Percentiles rank a stretch among this genome's conserved stretches.
Conservation (phyloP, 192 early-diverging fungal genomes). For the Jimgerdemannia flammicorona region DNA sequence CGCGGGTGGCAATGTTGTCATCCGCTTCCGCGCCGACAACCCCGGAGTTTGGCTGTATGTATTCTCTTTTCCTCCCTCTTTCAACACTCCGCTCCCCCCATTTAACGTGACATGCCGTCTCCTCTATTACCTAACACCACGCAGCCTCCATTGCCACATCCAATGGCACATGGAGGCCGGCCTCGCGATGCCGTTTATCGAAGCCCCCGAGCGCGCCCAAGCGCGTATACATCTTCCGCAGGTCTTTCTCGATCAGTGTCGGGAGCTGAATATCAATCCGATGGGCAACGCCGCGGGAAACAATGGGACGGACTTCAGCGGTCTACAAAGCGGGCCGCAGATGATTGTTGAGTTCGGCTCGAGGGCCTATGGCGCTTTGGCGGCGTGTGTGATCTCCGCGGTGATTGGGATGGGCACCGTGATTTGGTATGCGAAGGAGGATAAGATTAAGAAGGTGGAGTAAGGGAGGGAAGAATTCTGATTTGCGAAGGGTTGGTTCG, state of each 20-base stretch:
- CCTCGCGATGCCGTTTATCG: conserved; percentile 64
- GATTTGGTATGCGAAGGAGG: conserved; percentile 60
- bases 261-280: conserved; percentile 46
- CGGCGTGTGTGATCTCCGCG: conserved; percentile 65
- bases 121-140: conserved; percentile 86
- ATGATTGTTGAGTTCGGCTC: conserved; percentile 55
- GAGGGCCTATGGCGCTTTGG: conserved; percentile 70
- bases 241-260: conserved; percentile 60
- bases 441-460: background rate
- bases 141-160: conserved; percentile 36
- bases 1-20: conserved; percentile 57
- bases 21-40: conserved; percentile 80
- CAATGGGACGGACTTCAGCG: conserved; percentile 57
- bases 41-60: conserved; percentile 65
- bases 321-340: conserved; percentile 47
- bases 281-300: conserved; percentile 76
- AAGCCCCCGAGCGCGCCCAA: conserved; percentile 66
- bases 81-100: too few species aligned
- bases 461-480: too few species aligned
- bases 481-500: too few species aligned
- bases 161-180: conserved; percentile 50
- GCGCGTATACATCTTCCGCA: conserved; percentile 48
- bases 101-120: too few species aligned
- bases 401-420: conserved; percentile 72
- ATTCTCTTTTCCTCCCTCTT: too few species aligned